Evolutionary conservation across 2,329 filamentous ascomycete species (phyloP).

Genomic region (Ilyonectria mors-panacis): DNA sequence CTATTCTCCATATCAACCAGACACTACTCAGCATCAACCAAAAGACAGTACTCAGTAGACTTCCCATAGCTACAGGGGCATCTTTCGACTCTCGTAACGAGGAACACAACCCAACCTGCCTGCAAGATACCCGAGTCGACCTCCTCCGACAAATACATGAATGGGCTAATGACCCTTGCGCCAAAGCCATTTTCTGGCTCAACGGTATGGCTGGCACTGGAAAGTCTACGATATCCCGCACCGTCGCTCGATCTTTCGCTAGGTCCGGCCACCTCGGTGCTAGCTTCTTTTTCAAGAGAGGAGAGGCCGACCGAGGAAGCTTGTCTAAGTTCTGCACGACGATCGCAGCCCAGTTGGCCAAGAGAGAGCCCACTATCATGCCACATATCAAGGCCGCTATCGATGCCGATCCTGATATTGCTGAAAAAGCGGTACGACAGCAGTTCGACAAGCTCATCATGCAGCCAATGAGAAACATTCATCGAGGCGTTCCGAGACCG

Average conservation of each 20-base stretch:
- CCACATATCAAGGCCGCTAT: neutral
- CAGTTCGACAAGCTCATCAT: neutral
- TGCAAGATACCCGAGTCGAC: neutral
- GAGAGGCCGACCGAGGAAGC: too few species aligned
- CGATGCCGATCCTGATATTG: neutral
- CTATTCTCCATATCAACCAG: conserved; percentile 1
- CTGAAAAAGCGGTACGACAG: neutral
- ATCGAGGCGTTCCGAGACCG: neutral
- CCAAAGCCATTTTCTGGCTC: too few species aligned
- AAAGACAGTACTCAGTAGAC: conserved; percentile 1
- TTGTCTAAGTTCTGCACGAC: neutral
- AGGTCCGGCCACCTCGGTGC: too few species aligned
- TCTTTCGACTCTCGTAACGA: neutral
- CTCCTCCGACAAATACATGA: neutral
- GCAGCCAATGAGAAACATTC: neutral
- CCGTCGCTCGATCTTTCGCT: too few species aligned
- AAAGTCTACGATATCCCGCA: too few species aligned
- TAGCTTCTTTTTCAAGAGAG: too few species aligned
- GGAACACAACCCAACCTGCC: neutral
- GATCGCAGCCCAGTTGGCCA: neutral
- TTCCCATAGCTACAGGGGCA: neutral
- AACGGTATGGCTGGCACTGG: too few species aligned
- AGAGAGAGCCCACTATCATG: neutral
- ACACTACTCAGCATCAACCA: neutral
- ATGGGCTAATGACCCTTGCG: neutral